These are phyloP conservation scores for Aspergillus spinulosporus DNA, from an alignment of 2,329 filamentous ascomycete genomes.

Conservation along the genomic window DNA sequence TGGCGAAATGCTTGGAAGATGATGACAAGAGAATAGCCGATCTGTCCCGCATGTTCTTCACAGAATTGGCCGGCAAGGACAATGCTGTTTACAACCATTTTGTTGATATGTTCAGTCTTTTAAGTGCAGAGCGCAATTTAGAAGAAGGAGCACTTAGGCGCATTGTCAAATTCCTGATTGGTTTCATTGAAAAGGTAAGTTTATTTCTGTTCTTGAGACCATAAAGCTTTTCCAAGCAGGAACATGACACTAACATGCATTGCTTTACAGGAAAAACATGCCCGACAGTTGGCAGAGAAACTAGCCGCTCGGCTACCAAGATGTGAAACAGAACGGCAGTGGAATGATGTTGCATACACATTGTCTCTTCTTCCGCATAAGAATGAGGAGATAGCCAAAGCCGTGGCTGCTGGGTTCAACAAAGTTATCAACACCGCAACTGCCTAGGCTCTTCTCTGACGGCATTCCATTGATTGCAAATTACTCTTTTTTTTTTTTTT, in stretches of 20 bases:
- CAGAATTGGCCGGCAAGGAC: slow-evolving; percentile 94
- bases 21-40: slow-evolving; percentile 93
- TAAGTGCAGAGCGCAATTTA: slow-evolving; percentile 77
- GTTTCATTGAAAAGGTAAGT: slow-evolving; percentile 92
- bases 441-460: slow-evolving; percentile 44
- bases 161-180: slow-evolving; percentile 88
- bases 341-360: slow-evolving; percentile 96
- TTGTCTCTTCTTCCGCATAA: slow-evolving; percentile 80
- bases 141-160: slow-evolving; percentile 82
- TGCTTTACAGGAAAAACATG: slow-evolving; percentile 79
- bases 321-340: slow-evolving; percentile 91
- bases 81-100: slow-evolving; percentile 99
- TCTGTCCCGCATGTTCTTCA: slow-evolving; percentile 96
- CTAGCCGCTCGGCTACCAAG: slow-evolving; percentile 79
- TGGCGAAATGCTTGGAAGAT: slow-evolving; percentile 98
- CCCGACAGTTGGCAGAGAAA: slow-evolving; percentile 90
- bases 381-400: slow-evolving; percentile 49
- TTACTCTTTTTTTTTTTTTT: neutral
- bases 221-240: neutral
- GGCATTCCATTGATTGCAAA: no score
- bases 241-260: neutral
- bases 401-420: slow-evolving; percentile 52
- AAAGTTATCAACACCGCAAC: slow-evolving; percentile 63
- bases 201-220: neutral
- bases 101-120: slow-evolving; percentile 95